Evolutionary conservation across 2,329 filamentous ascomycete species (phyloP), one percentile per base, ranked within the genome.

Genomic region (Tolypocladium sp.): DNA sequence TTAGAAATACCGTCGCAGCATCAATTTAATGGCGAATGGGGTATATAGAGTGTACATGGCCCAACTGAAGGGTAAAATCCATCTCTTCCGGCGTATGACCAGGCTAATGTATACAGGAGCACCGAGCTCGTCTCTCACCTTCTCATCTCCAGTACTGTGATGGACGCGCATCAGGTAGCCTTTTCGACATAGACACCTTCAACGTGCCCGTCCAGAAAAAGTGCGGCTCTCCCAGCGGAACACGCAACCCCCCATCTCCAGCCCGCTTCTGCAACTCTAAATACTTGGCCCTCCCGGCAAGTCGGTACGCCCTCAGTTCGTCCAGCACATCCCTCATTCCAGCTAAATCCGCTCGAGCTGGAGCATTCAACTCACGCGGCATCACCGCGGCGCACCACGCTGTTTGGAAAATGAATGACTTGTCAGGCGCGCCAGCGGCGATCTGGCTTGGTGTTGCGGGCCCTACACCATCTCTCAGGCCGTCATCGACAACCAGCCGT

Each of bases 331-430:
- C 77, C 42, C 61, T 64, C 77, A 80, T 79, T n/a, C 60, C 65
- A 38, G 63, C 58, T 20, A 79, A 60, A 8, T 74, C 69, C 9
- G 49, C 59, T 37, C 57, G 59, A 4, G 65, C 61, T 0, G 76
- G 77, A 27, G 62, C 51, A 4, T 57, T 58, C 35, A 75, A 61
- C 17, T 62, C 60, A 0, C 51, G 57, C 9, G 77, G 76, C 61
- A 76, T 69, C 3, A 82, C 60, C 17, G 82, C 63, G 57, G 82
- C 74, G 60, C 77, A 75, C 82, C 82, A 85, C 0, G 82, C 82
- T 1, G 73, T 75, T 35, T 77, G 72, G 63, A 79, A 84, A 44
- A 85, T 67, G 58, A 75, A 76, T 1, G 73, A 70, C 0, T 73
- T 70, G 0, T 67, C 55, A 5, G 82, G 82, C 5, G 78, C 80